Conservation (phyloP, 352 stramenopile genomes). For the Pythium diclinum region DNA sequence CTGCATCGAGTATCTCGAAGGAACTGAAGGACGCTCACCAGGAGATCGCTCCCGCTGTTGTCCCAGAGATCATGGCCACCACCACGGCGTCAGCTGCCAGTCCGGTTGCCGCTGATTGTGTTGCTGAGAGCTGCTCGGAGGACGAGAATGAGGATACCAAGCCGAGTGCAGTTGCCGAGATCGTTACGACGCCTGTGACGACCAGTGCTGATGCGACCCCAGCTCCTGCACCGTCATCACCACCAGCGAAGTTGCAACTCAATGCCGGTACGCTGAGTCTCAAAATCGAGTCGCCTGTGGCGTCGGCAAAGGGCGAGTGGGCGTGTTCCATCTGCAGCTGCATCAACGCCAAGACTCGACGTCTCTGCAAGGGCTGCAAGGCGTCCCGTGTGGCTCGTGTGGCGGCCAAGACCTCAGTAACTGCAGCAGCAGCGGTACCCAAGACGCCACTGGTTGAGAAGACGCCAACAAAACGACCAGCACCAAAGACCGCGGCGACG, state of each 20-base stretch:
- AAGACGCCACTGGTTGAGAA: conserved; percentile 5
- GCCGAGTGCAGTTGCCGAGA: background rate
- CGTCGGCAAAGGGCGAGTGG: conserved; percentile 36
- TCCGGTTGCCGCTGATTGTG: conserved; percentile 16
- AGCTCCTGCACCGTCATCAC: background rate
- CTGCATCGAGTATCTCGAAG: background rate
- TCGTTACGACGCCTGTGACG: conserved; percentile 1
- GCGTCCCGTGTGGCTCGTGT: conserved; percentile 19
- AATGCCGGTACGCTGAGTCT: background rate
- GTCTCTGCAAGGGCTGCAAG: conserved; percentile 49
- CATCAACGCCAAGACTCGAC: conserved; percentile 45
- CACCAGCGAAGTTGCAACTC: background rate
- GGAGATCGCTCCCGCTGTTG: background rate
- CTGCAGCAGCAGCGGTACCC: background rate
- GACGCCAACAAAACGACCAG: conserved; percentile 7
- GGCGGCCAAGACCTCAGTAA: conserved; percentile 21
- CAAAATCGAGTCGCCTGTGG: conserved; percentile 12
- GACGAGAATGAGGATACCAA: conserved; percentile 12
- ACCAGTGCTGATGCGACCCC: background rate
- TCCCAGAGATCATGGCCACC: background rate
- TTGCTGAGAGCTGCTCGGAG: conserved; percentile 26
- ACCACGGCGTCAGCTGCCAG: background rate
- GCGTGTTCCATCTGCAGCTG: conserved; percentile 50
- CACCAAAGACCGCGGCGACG: conserved; percentile 1
- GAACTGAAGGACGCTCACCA: background rate